Conservation (phyloP, 2,329 filamentous ascomycete species). For the Sarocladium oryzae region DNA sequence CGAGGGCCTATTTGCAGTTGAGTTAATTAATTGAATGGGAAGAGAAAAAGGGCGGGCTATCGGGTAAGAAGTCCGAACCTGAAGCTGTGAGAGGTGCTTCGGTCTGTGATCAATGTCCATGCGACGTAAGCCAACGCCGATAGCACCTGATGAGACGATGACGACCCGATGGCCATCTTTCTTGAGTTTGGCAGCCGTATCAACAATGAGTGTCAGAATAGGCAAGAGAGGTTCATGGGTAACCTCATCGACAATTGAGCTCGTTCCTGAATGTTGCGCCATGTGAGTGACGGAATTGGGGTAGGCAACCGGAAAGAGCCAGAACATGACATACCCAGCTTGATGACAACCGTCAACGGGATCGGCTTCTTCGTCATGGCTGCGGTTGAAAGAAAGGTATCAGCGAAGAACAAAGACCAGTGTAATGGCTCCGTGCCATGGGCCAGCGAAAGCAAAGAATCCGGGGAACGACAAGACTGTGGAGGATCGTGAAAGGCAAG, state of each 20-base stretch:
- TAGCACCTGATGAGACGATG: constrained; percentile 94
- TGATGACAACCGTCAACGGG: constrained; percentile 52
- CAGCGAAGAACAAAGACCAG: constrained; percentile 10
- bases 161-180: constrained; percentile 92
- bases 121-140: constrained; percentile 83
- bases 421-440: constrained; percentile 9
- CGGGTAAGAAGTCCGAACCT: constrained; percentile 40
- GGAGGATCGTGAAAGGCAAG: constrained; percentile 9
- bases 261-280: constrained; percentile 61
- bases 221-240: constrained; percentile 91
- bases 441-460: constrained; percentile 5
- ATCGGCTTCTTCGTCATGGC: constrained; percentile 57
- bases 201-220: constrained; percentile 85
- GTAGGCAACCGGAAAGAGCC: neutral
- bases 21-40: neutral
- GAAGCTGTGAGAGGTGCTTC: constrained; percentile 82
- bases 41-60: neutral
- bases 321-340: constrained; percentile 58
- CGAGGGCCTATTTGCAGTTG: constrained; percentile 58
- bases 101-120: constrained; percentile 86
- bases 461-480: constrained; percentile 6
- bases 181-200: constrained; percentile 80
- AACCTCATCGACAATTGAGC: constrained; percentile 96
- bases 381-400: constrained; percentile 25
- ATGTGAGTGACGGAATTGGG: constrained; percentile 15